Evolutionary conservation across 805 yeast species (phyloP), one percentile per base, ranked within the genome.

Genomic region (Tanozyma kutaoensis): DNA sequence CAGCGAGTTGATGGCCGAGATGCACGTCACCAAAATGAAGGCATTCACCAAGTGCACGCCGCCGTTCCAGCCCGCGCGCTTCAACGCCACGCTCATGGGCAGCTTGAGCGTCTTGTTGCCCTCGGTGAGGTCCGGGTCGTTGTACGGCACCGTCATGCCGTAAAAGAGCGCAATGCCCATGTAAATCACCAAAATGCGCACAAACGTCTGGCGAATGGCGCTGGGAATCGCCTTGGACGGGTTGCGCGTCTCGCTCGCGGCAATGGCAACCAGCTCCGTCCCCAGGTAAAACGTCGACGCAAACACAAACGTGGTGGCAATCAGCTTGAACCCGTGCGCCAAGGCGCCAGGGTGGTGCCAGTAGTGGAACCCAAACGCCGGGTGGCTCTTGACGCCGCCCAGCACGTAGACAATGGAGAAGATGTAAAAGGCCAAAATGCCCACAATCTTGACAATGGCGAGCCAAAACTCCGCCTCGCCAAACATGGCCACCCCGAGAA

Each of bases 1-100:
- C 20, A 78, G 68, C 23, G 78, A 64, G 50, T 77, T 77, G 41
- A 76, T 69, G 5, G 86, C 79, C 18, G 79, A 71, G 23, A 78
- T 47, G 39, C 80, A 69, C 2, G 78, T 73, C 10, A 74, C 43
- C 31, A 75, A 51, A 34, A 77, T 66, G 39, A 78, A 66, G 0
- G 82, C 72, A 35, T 73, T 72, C 36, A 72, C 55, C 34, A 73
- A 57, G 39, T 75, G 67, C 7, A 66, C 57, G 15, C 62, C 64
- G 11, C 52, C 53, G 4, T 28, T 33, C 64, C 64, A 58, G 13
- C 64, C 64, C 10, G 64, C 64, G 27, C 57, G 39, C 9, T 32
- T 37, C 20, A 58, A 41, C 5, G 64, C 64, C 29, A 52, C 46
- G 15, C 53, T 40, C 60, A 57, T 57, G 14, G 60, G 62, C 17